phyloP scores from a whole-genome alignment of 2,329 filamentous ascomycete genomes.

The Geosmithia morbida region DNA sequence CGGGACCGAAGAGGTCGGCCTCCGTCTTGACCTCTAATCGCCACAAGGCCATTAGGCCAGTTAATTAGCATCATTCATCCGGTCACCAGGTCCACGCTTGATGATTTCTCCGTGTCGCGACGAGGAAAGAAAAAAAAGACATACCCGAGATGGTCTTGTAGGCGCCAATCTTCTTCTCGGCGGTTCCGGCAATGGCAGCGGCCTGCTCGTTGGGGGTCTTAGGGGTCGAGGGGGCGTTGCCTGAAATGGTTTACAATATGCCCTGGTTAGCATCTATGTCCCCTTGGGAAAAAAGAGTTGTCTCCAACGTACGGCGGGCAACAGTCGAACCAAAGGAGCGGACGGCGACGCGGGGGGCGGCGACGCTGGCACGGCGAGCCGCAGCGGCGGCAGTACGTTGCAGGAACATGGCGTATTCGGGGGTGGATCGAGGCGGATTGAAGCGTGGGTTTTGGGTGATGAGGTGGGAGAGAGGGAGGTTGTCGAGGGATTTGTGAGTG shows the following conservation, averaged over 20 bases:
- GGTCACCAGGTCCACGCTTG: background rate
- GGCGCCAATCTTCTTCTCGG: constrained; percentile 29
- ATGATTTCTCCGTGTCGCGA: constrained; percentile 7
- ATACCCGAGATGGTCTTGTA: constrained; percentile 34
- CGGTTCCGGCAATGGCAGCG: constrained; percentile 18
- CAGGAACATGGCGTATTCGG: constrained; percentile 39
- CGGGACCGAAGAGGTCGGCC: constrained; percentile 74
- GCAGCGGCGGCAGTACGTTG: constrained; percentile 47
- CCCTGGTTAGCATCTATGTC: background rate
- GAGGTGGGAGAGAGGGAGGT: constrained; percentile 11
- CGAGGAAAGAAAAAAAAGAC: constrained; percentile 24
- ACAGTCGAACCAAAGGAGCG: constrained; percentile 47
- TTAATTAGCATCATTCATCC: constrained; percentile 7
- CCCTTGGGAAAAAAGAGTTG: constrained; percentile 3
- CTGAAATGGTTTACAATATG: constrained; percentile 8
- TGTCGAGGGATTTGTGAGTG: constrained; percentile 30
- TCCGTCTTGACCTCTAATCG: constrained; percentile 63
- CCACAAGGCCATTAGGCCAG: background rate
- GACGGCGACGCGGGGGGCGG: constrained; percentile 30
- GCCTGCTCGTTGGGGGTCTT: constrained; percentile 19
- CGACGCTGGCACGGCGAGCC: constrained; percentile 41
- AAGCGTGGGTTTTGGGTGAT: constrained; percentile 7
- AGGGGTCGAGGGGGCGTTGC: constrained; percentile 20
- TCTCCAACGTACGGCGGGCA: constrained; percentile 37
- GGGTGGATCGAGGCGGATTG: background rate